Base-by-base conservation (phyloP, 1,139 yeast species). In the Taphrina sp. region DNA sequence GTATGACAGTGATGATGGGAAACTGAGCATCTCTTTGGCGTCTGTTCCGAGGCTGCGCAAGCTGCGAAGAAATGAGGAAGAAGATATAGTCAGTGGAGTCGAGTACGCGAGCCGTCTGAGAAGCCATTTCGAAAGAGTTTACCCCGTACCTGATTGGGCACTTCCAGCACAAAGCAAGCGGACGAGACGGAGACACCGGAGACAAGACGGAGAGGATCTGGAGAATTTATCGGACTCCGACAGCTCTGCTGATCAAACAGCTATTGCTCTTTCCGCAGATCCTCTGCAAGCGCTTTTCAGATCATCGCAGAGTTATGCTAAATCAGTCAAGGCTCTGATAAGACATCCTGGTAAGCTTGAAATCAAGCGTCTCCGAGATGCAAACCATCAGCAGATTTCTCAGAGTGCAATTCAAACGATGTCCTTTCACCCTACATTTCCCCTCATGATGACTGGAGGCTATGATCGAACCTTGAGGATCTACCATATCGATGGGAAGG, bases 1-100 rank as follows among this genome's bases (percentile, higher is more conserved):
- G 99, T 71, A 71, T 17, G 99, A 92, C 70, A 84, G 95, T 59
- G 98, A 92, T 66, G 98, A 92, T 68, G 97, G 90, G 62, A 75
- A 75, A 56, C 64, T 86, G 24, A 73, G 73, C 20, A 76, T 92
- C 3, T 80, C 95, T 1, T 71, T 94, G 28, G 69, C 74, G 5
- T 68, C 79, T 1, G 74, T 83, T 0, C 84, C 82, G 62, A 80
- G 78, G 63, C 70, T 85, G 47, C 82, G 80, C 64, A 92, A 92
- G 70, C 75, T 94, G 63, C 78, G 96, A 64, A 76, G 76, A 55
- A 68, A 77, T 0, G 83, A 80, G 60, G 70, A 71, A 2, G 96
- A 92, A 62, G 72, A 78, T 34, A 64, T 66, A 1, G 73, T 92
- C 22, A 63, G 71, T 43, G 96, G 96, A 8, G 75, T 69, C 54